Evolutionary conservation across 2,329 filamentous ascomycete genomes (phyloP), one percentile per base, ranked within the genome.

Genomic region (Magnaporthales sp.): DNA sequence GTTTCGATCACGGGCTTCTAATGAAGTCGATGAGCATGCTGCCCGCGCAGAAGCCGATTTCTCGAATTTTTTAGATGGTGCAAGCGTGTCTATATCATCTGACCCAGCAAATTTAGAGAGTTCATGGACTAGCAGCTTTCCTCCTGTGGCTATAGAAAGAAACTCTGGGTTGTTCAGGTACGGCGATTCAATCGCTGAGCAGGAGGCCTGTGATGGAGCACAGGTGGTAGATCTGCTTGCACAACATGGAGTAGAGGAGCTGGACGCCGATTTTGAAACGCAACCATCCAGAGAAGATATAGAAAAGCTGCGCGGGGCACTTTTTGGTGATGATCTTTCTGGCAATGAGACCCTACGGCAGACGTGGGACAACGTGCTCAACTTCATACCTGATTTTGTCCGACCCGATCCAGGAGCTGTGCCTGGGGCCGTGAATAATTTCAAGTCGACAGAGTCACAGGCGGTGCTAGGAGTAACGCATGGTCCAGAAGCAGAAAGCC

Each of bases 341-440:
- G 65, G 56, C 15, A 67, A 31, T 26, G 66, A 66, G 56, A 71
- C 69, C 0, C 65, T 71, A 4, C 56, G 69, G 1, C 63, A 69
- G 6, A 70, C 73, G 22, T 85, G 82, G 82, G 77, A 83, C 66
- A 74, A 77, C 38, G 71, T 81, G 24, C 78, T 86, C 60, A 83
- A 84, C 70, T 85, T 86, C 69, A 77, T 80, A 22, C 83, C 84
- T 0, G 74, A 77, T 19, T 83, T 80, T 68, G 67, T 81, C 15
- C 69, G 71, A 4, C 70, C 73, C 5, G 69, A 69, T 27, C 51
- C 68, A 7, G 63, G 68, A 67, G 62, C 66, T 67, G 58, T 69
- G 70, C 60, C 13, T 64, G 67, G 67, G 61, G 63, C 51, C 24
- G 65, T 63, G 38, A 69, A 54, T 5, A 13, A 22, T 6, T 6